Evolutionary conservation across 306 rosid species (phyloP).

Genomic region (Corylus americana): DNA sequence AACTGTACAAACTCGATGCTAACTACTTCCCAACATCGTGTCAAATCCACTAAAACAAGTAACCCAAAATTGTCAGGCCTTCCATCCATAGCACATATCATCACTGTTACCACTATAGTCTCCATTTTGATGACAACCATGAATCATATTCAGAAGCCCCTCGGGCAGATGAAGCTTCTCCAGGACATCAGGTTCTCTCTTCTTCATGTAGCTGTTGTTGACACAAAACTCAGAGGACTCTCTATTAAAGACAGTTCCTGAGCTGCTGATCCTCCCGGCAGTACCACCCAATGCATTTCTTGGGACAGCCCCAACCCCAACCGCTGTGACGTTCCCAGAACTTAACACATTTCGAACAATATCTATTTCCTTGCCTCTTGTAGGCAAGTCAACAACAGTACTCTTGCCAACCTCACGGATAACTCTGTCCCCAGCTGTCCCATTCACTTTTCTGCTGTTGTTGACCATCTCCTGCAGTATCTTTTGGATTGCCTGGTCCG

Average conservation of each 20-base stretch:
- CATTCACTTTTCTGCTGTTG: conserved; percentile 8
- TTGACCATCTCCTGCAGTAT: conserved; percentile 27
- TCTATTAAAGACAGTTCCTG: not conserved
- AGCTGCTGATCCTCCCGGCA: conserved; percentile 8
- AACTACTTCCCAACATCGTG: not conserved
- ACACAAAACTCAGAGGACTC: not conserved
- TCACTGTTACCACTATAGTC: not conserved
- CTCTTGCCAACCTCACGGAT: not conserved
- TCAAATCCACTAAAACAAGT: no score
- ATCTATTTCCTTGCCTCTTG: conserved; percentile 2
- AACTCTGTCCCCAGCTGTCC: not conserved
- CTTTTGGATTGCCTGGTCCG: conserved; percentile 16
- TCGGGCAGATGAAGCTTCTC: conserved; percentile 1
- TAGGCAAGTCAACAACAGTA: not conserved
- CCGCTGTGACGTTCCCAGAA: conserved; percentile 1
- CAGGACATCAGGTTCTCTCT: conserved; percentile 11
- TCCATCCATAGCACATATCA: not conserved
- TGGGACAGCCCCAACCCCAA: not conserved
- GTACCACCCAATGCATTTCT: conserved; percentile 6
- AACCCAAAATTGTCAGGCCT: not conserved
- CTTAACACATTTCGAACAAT: not conserved
- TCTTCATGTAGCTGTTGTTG: not conserved
- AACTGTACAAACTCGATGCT: not conserved
- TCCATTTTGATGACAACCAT: conserved; percentile 1
- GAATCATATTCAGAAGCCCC: not conserved